Evolutionary conservation across 2,329 filamentous ascomycete species (phyloP).

Genomic region (Botrytis medusae): DNA sequence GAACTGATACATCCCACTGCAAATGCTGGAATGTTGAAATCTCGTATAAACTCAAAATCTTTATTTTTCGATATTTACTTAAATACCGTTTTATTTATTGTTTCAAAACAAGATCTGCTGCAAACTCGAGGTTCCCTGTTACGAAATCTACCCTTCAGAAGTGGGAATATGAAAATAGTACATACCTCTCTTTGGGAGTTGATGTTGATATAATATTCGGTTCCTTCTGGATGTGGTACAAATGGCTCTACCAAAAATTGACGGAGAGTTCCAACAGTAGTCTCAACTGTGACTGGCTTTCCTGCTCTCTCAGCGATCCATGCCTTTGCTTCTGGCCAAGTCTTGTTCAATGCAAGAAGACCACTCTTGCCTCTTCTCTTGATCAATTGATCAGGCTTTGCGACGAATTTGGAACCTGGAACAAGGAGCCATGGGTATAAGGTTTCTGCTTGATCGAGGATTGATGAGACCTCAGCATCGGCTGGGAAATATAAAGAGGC

Average conservation of each 20-base stretch:
- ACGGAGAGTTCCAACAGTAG: slow-evolving; percentile 80
- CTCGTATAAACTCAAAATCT: slow-evolving; percentile 6
- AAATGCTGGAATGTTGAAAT: slow-evolving; percentile 18
- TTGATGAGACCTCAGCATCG: slow-evolving; percentile 75
- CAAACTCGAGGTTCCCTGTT: not conserved
- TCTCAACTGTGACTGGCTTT: slow-evolving; percentile 92
- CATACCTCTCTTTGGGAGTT: slow-evolving; percentile 99
- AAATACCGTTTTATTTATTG: slow-evolving; percentile 14
- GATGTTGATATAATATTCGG: slow-evolving; percentile 99
- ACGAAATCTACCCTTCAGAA: not conserved
- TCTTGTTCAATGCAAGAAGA: slow-evolving; percentile 93
- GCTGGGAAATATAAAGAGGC: slow-evolving; percentile 92
- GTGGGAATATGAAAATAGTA: slow-evolving; percentile 37
- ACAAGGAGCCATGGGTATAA: slow-evolving; percentile 95
- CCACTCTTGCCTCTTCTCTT: slow-evolving; percentile 99
- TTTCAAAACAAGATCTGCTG: not conserved
- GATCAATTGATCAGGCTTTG: slow-evolving; percentile 99
- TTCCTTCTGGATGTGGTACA: slow-evolving; percentile 90
- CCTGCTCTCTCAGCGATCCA: slow-evolving; percentile 93
- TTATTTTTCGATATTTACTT: slow-evolving; percentile 43
- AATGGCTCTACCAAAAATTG: slow-evolving; percentile 99
- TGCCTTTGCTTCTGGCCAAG: slow-evolving; percentile 87
- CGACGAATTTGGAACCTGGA: slow-evolving; percentile 86
- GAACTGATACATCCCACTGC: slow-evolving; percentile 30
- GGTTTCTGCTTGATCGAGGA: slow-evolving; percentile 93